A percentile compares a stretch with the other conserved stretches of the same genome.
Evolutionary conservation across 495 filamentous ascomycete genomes (phyloP).

Genomic region (Platismatia glauca): DNA sequence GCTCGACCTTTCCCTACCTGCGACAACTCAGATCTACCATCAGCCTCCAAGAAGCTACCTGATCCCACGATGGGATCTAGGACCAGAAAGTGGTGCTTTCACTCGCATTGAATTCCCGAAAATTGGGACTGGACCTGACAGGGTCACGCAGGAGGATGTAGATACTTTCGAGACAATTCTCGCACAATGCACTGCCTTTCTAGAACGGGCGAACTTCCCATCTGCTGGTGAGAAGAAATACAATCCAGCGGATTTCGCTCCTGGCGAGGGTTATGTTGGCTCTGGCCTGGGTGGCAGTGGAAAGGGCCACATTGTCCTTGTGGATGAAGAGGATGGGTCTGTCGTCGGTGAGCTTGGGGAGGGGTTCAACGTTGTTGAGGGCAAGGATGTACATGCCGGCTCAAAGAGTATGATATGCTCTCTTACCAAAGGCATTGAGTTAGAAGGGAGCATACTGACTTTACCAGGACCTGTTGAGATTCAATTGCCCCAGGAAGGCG

Average conservation of each 20-base stretch:
- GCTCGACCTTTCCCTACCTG: constrained; percentile 80
- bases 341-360: constrained; percentile 86
- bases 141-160: constrained; percentile 77
- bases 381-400: constrained; percentile 61
- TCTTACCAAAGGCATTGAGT: no score
- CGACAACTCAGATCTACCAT: constrained; percentile 91
- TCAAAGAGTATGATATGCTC: constrained; percentile 62
- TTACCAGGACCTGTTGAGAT: constrained; percentile 80
- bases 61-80: constrained; percentile 87
- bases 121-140: constrained; percentile 51
- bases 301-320: constrained; percentile 74
- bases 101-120: constrained; percentile 81
- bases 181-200: constrained; percentile 88
- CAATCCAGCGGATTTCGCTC: constrained; percentile 70
- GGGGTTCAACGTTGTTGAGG: constrained; percentile 71
- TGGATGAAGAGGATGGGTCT: constrained; percentile 92
- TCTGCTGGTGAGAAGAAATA: constrained; percentile 43
- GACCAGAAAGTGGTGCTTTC: constrained; percentile 77
- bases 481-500: constrained; percentile 64
- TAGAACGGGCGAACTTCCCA: constrained; percentile 63
- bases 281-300: constrained; percentile 41
- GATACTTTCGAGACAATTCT: constrained; percentile 96
- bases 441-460: constrained; percentile 5
- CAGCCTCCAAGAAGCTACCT: constrained; percentile 82
- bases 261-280: constrained; percentile 64